Conservation (phyloP, 2,329 filamentous ascomycete genomes). For the Chrysoporthe cubensis region DNA sequence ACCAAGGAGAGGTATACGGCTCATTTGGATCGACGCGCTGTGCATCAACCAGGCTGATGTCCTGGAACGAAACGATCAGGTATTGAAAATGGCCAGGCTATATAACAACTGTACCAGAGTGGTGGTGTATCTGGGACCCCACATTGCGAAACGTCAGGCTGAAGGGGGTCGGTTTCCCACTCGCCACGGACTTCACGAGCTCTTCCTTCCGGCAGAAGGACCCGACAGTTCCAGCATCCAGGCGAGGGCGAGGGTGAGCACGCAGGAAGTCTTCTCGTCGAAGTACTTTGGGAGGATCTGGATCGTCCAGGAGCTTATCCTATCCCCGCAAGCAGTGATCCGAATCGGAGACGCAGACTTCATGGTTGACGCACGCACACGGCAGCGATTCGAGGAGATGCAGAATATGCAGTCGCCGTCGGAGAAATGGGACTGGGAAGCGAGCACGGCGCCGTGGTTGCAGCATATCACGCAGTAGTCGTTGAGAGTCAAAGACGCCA, state of each 20-base stretch:
- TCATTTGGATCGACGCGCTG: slow-evolving; percentile 31
- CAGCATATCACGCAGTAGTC: neutral
- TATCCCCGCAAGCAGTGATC: neutral
- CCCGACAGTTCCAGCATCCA: neutral
- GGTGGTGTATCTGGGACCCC: neutral
- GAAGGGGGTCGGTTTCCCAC: neutral
- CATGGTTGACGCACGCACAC: neutral
- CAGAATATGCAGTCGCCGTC: too few species aligned
- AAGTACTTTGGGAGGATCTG: slow-evolving; percentile 8
- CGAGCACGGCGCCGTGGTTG: neutral
- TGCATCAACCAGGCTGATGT: slow-evolving; percentile 34
- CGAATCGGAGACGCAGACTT: neutral
- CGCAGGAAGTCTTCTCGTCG: neutral
- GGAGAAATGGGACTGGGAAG: neutral
- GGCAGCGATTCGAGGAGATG: neutral
- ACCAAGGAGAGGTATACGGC: slow-evolving; percentile 19
- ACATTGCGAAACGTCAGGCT: neutral
- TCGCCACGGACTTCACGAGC: neutral
- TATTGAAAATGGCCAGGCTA: slow-evolving; percentile 32
- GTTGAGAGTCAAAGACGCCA: neutral
- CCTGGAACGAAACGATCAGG: slow-evolving; percentile 30
- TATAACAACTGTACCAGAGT: neutral
- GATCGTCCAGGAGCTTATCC: slow-evolving; percentile 15
- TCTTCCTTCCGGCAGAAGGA: neutral
- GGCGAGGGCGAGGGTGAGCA: neutral